phyloP scores from a whole-genome alignment of 352 stramenopile species.

The Plasmopara muralis region DNA sequence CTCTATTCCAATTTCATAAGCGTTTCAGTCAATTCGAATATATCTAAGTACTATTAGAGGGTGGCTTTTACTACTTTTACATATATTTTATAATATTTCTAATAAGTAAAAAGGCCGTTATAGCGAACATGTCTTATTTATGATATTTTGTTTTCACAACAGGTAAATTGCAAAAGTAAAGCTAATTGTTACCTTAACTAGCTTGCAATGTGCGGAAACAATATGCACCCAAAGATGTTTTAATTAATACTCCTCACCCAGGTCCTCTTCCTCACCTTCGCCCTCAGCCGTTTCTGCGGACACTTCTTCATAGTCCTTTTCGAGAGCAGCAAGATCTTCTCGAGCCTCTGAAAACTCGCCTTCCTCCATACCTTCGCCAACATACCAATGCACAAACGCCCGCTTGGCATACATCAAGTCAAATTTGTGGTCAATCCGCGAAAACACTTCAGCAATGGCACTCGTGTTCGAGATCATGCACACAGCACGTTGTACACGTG shows the following conservation, averaged over 20 bases:
- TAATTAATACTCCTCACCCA: conserved; percentile 88
- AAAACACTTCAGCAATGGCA: conserved; percentile 97
- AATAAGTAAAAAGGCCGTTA: too few relatives aligned
- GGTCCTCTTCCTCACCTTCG: conserved; percentile 91
- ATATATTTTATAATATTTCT: too few relatives aligned
- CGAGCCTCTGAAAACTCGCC: conserved; percentile 99
- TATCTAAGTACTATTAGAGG: too few relatives aligned
- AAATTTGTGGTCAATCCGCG: conserved; percentile 99
- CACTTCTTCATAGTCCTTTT: conserved; percentile 98
- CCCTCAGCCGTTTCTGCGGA: conserved; percentile 95
- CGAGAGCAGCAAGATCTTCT: conserved; percentile 79
- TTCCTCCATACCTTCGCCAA: conserved; percentile 99
- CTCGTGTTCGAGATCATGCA: conserved; percentile 99
- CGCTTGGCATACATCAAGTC: conserved; percentile 99
- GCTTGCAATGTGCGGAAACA: too few relatives aligned
- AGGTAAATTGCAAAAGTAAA: too few relatives aligned
- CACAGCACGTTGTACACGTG: conserved; percentile 95
- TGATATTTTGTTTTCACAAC: too few relatives aligned
- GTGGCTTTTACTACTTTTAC: too few relatives aligned
- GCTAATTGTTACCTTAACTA: too few relatives aligned
- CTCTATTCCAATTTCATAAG: too few relatives aligned
- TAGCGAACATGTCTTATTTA: too few relatives aligned
- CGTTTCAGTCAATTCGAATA: too few relatives aligned
- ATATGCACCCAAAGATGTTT: neutral
- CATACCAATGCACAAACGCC: conserved; percentile 99